These are phyloP conservation scores for Neurospora terricola DNA, from an alignment of 495 filamentous ascomycete genomes.

Conservation along the genomic window DNA sequence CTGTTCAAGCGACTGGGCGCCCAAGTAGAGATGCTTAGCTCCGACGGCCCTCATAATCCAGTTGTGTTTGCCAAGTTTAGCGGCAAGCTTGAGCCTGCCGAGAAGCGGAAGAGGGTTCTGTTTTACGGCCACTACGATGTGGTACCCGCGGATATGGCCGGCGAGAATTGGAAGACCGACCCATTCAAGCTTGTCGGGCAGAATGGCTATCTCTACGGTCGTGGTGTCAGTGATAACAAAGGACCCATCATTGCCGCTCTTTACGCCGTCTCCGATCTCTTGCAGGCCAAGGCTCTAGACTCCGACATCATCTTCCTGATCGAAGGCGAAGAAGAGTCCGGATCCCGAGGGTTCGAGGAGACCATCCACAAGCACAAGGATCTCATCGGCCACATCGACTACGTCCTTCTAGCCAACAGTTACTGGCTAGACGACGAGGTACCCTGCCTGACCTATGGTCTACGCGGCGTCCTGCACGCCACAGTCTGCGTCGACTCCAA, in stretches of 20 bases:
- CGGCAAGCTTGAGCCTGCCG: slow-evolving; percentile 47
- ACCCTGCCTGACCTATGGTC: slow-evolving; percentile 88
- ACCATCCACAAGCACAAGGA: slow-evolving; percentile 67
- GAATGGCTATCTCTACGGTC: slow-evolving; percentile 93
- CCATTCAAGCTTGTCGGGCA: slow-evolving; percentile 78
- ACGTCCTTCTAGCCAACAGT: slow-evolving; percentile 89
- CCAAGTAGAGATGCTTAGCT: slow-evolving; percentile 72
- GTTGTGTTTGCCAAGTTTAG: slow-evolving; percentile 83
- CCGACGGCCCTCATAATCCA: slow-evolving; percentile 65
- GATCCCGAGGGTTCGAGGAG: slow-evolving; percentile 78
- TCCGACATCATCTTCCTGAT: slow-evolving; percentile 89
- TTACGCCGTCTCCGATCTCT: slow-evolving; percentile 82
- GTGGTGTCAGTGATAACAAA: slow-evolving; percentile 94
- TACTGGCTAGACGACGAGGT: slow-evolving; percentile 97
- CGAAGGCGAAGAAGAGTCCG: slow-evolving; percentile 94
- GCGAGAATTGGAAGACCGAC: slow-evolving; percentile 70
- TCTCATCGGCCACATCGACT: slow-evolving; percentile 84
- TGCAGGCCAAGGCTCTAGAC: slow-evolving; percentile 63
- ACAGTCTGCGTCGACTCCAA: slow-evolving; percentile 77
- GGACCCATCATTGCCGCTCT: slow-evolving; percentile 87
- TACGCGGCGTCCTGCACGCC: slow-evolving; percentile 90
- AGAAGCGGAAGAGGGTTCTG: slow-evolving; percentile 68
- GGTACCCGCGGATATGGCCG: slow-evolving; percentile 78
- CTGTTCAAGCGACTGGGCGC: slow-evolving; percentile 88
- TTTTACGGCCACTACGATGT: slow-evolving; percentile 99